Base-by-base conservation (phyloP, 1,284 basidiomycete genomes). In the Moniliophthora roreri region DNA sequence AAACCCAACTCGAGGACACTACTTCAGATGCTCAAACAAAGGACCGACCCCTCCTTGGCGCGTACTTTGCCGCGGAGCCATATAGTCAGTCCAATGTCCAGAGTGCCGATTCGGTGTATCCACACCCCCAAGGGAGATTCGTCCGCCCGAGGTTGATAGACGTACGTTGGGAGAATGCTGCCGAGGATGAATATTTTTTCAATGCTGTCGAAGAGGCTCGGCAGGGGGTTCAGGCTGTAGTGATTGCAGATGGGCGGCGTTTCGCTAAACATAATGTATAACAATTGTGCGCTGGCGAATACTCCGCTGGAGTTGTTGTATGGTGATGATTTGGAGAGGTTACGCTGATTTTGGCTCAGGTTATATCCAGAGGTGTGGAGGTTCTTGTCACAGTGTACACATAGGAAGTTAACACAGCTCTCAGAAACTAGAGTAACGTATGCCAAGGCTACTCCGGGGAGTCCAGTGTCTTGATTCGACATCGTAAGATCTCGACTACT, bases 281-380 rank as follows among this genome's bases (percentile, higher is more conserved):
- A 20, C 5, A 48, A 48, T 16, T 48, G 32, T 21, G 46, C 46
- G 15, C 23, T 34, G 13, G 46, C 46, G 4, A 26, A 28, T 15
- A 48, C 46, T 4, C 46, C 46, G 3, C n/a, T 48, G 23, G 46
- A 48, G n/a, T 36, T 48, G 24, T n/a, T 48, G 3, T 48, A 48
- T 34, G 46, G 46, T 13, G 46, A 48, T 34, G 32, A 34, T 34
- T 15, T 48, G 10, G 23, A 26, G 23, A 48, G 46, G 21, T 34
- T 48, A 34, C 24, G 21, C 10, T 15, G 7, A 7, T 11, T 46
- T 21, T 23, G 23, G 16, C 10, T 7, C 5, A 24, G 8, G 10
- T 16, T 45, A 13, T 13, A 40, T 16, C 39, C 39, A 7, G 6
- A 7, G 39, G n/a, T n/a, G n/a, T n/a, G n/a, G n/a, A n/a, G n/a